Evolutionary conservation across 176 grass and related monocot species (phyloP), one percentile per base, ranked within the genome.

Genomic region (Avena sativa): DNA sequence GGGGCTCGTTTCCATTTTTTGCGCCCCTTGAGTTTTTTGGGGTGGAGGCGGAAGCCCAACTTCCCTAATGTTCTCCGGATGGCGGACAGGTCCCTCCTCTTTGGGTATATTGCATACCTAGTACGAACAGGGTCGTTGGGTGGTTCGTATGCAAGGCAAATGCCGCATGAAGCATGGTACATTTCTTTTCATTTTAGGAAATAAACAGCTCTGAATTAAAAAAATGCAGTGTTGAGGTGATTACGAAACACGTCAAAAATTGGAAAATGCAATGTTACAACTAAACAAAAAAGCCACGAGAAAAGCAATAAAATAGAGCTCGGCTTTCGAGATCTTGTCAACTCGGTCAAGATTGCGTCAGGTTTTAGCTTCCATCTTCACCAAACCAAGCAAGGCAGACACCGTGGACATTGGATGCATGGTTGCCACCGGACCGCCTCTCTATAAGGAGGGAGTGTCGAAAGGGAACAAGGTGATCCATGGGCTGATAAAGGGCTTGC

Each of bases 1-100:
- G 72, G 44, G 25, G 16, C 59, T 67, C 25, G 83, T 56, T 79
- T 79, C 74, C 61, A 26, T 73, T 79, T 46, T 67, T 58, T 86
- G n/a, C 19, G 46, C 48, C 12, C 28, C 47, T 51, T 53, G 74
- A 28, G 74, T 43, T 65, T 73, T 74, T 17, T 2, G 5, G 69
- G 82, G 10, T 25, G 49, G 62, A 85, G 48, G 68, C 85, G 74
- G 58, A 80, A 75, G 38, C 60, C 76, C 61, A 85, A 81, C 85
- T 81, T 51, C 81, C 60, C 81, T 76, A 87, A 77, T 62, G 49
- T 85, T 84, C 58, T 66, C 0, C 6, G 1, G 36, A 12, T 60
- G 13, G 8, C 13, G 26, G 26, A 13, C 76, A 91, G 49, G 30
- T n/a, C 89, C 89, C 25, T 76, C 1, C 2, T 3, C 9, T 80